Conservation (phyloP, 495 filamentous ascomycete genomes). For the Lasiosphaeria miniovina region DNA sequence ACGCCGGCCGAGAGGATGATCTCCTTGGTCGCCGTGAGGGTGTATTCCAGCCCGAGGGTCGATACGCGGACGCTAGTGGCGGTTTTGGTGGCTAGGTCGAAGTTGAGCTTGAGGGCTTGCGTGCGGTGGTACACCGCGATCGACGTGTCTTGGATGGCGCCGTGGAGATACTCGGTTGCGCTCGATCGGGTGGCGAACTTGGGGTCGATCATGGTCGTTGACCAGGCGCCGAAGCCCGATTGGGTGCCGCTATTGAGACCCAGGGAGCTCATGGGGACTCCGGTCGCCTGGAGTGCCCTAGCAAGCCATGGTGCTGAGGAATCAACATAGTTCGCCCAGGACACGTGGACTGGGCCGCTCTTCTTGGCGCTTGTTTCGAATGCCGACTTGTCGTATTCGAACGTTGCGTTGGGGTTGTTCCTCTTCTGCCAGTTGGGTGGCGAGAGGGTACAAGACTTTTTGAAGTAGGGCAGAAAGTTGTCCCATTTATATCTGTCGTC, state of each 20-base stretch:
- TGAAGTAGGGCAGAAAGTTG: constrained; percentile 44
- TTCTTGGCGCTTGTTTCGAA: constrained; percentile 4
- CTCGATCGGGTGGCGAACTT: constrained; percentile 28
- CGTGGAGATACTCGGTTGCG: not conserved
- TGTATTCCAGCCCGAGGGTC: constrained; percentile 34
- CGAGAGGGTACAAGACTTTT: constrained; percentile 35
- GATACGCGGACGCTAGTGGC: constrained; percentile 51
- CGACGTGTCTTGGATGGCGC: not conserved
- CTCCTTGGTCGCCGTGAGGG: constrained; percentile 46
- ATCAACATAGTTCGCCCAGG: constrained; percentile 21
- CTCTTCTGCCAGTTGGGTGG: constrained; percentile 23
- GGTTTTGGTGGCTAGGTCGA: constrained; percentile 34
- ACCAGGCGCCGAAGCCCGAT: not conserved
- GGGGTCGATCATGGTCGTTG: constrained; percentile 3
- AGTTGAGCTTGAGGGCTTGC: constrained; percentile 25
- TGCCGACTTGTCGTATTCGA: constrained; percentile 22
- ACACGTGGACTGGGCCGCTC: constrained; percentile 21
- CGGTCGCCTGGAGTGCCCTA: constrained; percentile 31
- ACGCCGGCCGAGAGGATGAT: constrained; percentile 57
- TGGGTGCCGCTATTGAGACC: not conserved
- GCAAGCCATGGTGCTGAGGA: constrained; percentile 31
- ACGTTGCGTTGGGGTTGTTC: constrained; percentile 23
- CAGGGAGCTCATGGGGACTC: constrained; percentile 17
- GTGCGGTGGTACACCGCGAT: constrained; percentile 14
- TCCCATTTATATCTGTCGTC: constrained; percentile 46